A percentile compares a stretch with the other conserved stretches of the same genome.
Conservation (phyloP, 2,329 filamentous ascomycete genomes). For the Amphichorda felina region DNA sequence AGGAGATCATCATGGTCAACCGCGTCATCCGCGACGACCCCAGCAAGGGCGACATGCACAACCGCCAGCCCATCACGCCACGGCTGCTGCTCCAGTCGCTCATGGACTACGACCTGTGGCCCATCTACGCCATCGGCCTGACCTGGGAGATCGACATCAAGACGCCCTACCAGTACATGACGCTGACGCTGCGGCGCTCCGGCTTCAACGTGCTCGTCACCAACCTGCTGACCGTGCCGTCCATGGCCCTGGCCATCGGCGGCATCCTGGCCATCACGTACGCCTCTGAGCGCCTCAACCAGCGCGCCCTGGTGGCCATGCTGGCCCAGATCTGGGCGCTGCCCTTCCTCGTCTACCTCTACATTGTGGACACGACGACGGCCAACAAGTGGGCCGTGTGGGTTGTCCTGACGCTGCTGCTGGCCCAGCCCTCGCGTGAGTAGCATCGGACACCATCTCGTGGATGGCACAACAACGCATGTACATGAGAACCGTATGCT, state of each 20-base stretch:
- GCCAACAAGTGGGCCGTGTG: slow-evolving; percentile 25
- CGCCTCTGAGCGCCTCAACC: slow-evolving; percentile 19
- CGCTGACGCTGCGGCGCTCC: slow-evolving; percentile 11
- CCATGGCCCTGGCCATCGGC: slow-evolving; percentile 32
- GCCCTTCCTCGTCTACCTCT: slow-evolving; percentile 39
- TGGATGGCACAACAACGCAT: not conserved
- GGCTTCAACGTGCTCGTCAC: slow-evolving; percentile 35
- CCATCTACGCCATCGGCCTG: slow-evolving; percentile 33
- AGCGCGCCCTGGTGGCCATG: slow-evolving; percentile 22
- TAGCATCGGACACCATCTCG: not conserved
- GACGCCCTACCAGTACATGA: slow-evolving; percentile 13
- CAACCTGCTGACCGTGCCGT: slow-evolving; percentile 52
- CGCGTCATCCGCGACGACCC: slow-evolving; percentile 42
- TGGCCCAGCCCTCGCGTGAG: slow-evolving; percentile 19
- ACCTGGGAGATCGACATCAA: slow-evolving; percentile 10
- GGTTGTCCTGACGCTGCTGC: slow-evolving; percentile 25
- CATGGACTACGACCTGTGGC: slow-evolving; percentile 44
- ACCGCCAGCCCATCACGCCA: slow-evolving; percentile 36
- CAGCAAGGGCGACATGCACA: slow-evolving; percentile 41
- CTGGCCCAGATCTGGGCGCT: slow-evolving; percentile 47
- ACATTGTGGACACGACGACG: slow-evolving; percentile 25
- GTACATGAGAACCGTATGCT: too few species aligned
- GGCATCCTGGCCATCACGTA: slow-evolving; percentile 15
- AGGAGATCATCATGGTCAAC: slow-evolving; percentile 47
- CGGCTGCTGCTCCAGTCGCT: slow-evolving; percentile 31